Evolutionary conservation across 495 filamentous ascomycete species (phyloP), one percentile per base, ranked within the genome.

Genomic region (Pseudomonodictys pantanalensis): DNA sequence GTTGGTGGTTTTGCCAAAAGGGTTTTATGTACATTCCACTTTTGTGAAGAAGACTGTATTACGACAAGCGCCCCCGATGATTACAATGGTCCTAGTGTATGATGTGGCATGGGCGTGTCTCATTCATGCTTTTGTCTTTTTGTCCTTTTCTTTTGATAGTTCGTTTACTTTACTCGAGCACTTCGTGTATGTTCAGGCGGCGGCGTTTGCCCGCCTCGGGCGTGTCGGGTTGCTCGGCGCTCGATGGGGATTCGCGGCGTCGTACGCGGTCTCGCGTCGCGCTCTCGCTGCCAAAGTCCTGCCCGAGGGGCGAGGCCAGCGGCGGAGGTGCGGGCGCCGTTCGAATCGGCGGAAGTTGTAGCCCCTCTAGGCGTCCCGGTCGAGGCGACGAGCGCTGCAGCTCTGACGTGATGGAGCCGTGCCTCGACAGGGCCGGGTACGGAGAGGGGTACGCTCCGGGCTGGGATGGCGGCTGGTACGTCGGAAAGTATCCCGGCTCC

Each of bases 151-250:
- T 43, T 26, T 55, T 35, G 30, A 23, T 52, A 29, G 18, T 57
- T 49, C 50, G 12, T 42, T 52, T 56, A 45, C 43, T 47, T n/a
- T 32, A 58, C 22, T 64, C 67, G 11, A 68, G 47, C 1, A 69
- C 58, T 54, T 69, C 67, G 35, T 60, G 60, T 26, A 69, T 69
- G 46, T 69, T 69, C 53, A 69, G 48, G 43, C 67, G 33, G 43
- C 67, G 45, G 58, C 67, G 29, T 54, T 69, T 69, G 8, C 66
- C 43, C 6, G 46, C 55, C 23, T 69, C 67, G 8, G 65, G 65
- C 33, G 65, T 64, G 0, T 64, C 66, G 2, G 57, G 62, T 30
- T 52, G 47, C 20, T 59, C 56, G 24, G 47, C 38, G 20, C 58
- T 62, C 33, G 38, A 11, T 2, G 52, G 52, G 3, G 53, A 58